Evolutionary conservation across 805 yeast species (phyloP), one percentile per base, ranked within the genome.

Genomic region (Zygosaccharomyces rouxii): DNA sequence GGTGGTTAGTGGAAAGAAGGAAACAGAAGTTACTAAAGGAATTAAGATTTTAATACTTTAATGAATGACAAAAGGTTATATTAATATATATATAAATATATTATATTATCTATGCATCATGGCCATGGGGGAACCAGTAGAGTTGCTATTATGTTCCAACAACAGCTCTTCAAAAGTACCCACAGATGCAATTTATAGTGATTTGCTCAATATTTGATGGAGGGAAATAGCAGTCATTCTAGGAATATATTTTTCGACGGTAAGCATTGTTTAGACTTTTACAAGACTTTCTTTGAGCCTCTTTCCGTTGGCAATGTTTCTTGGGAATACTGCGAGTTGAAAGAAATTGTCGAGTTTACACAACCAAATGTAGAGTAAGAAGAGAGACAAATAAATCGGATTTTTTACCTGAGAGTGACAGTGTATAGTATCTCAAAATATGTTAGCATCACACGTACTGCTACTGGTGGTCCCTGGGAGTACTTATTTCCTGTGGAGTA

Each of bases 1-100:
- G 54, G 13, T 71, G 77, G 70, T 53, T 81, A 14, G 77, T 81
- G 18, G 71, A 73, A 13, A 63, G 63, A 49, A 71, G 73, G 52
- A 76, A 72, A 52, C 56, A 69, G 45, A 74, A 75, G 51, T 60
- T 82, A 16, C 58, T 76, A 25, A 57, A 59, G 7, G 67, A 56
- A 40, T 39, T 60, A 19, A 49, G 50, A 21, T 40, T 58, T 6
- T 61, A 40, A 14, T 33, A 14, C 37, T 7, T 33, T 9, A 7
- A 33, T 16, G 37, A 16, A 33, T 10, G 9, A 16, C 5, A 33
- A 16, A 33, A 3, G 10, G 11, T 4, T 9, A 6, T 33, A 14
- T 18, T 14, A 14, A 33, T n/a, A 31, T 13, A 14, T 31, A 38
- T 13, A 18, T 35, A 38, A 33, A 21, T 33, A 40, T 30, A 30